A percentile compares a stretch with the other conserved stretches of the same genome.
Evolutionary conservation across 2,329 filamentous ascomycete genomes (phyloP).

Genomic region (Colletotrichum godetiae): DNA sequence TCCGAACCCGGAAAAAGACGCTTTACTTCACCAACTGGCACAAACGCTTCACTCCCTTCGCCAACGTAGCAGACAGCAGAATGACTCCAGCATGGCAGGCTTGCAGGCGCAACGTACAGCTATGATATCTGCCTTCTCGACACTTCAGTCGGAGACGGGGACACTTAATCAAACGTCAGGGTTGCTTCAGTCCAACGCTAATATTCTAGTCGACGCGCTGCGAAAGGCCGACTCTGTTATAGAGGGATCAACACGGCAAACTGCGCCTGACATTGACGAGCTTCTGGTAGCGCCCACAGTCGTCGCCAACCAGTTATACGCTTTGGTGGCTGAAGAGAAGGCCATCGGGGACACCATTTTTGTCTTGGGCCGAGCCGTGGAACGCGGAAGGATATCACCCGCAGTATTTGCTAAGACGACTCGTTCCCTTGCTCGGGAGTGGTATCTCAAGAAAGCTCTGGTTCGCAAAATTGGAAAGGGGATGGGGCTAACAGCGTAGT

Average conservation of each 20-base stretch:
- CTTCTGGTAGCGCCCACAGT: conserved; percentile 93
- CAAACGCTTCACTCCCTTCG: conserved; percentile 76
- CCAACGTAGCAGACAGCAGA: conserved; percentile 76
- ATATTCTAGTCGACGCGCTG: conserved; percentile 81
- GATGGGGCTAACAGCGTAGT: conserved; percentile 69
- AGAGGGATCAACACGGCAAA: conserved; percentile 74
- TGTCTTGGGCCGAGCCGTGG: conserved; percentile 79
- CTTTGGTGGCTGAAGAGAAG: conserved; percentile 87
- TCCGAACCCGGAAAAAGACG: conserved; percentile 95
- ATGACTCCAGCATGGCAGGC: conserved; percentile 78
- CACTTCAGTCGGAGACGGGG: conserved; percentile 79
- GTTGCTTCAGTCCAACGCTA: conserved; percentile 80
- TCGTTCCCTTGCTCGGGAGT: conserved; percentile 79
- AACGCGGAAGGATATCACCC: conserved; percentile 76
- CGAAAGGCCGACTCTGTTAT: conserved; percentile 83
- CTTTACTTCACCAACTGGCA: conserved; percentile 81
- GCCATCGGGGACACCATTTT: conserved; percentile 90
- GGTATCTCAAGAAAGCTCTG: conserved; percentile 86
- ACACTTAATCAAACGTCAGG: conserved; percentile 77
- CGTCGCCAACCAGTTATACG: conserved; percentile 92
- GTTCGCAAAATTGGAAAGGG: conserved; percentile 81
- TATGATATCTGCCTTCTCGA: conserved; percentile 75
- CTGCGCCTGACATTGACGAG: conserved; percentile 85
- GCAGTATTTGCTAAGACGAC: conserved; percentile 85
- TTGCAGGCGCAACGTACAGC: conserved; percentile 83